Conservation (phyloP, 768 basidiomycete species). For the Trametes gibbosa region DNA sequence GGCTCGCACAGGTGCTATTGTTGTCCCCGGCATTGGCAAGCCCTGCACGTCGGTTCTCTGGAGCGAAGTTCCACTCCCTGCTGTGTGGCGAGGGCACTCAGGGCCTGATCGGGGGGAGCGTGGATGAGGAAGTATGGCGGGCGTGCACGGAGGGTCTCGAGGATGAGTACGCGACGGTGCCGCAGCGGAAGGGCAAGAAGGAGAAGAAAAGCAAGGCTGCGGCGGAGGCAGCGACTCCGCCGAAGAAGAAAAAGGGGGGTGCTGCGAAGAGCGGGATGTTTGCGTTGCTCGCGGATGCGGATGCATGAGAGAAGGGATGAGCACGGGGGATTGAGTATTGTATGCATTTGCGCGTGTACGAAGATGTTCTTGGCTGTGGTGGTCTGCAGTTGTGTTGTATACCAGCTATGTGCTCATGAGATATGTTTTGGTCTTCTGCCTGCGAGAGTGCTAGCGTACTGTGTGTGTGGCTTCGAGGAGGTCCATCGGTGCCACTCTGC, state of each 20-base stretch:
- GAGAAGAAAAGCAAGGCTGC: constrained; percentile 33
- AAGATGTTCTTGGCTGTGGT: not conserved
- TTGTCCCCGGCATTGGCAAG: constrained; percentile 47
- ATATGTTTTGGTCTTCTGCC: too few relatives aligned
- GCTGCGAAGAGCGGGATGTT: constrained; percentile 34
- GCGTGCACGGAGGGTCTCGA: constrained; percentile 47
- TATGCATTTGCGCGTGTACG: not conserved
- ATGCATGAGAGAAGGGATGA: constrained; percentile 31
- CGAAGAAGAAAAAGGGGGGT: constrained; percentile 21
- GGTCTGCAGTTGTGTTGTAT: too few relatives aligned
- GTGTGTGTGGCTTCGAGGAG: too few relatives aligned
- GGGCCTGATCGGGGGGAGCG: not conserved
- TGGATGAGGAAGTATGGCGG: constrained; percentile 41
- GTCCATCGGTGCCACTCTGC: too few relatives aligned
- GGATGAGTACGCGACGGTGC: constrained; percentile 42
- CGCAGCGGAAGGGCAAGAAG: constrained; percentile 40
- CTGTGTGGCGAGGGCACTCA: constrained; percentile 33
- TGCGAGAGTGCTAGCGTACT: too few relatives aligned
- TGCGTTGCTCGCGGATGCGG: constrained; percentile 40
- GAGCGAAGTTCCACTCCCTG: constrained; percentile 53
- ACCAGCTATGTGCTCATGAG: too few relatives aligned
- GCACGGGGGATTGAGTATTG: too few relatives aligned
- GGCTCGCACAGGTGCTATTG: constrained; percentile 60
- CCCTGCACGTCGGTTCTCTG: constrained; percentile 53
- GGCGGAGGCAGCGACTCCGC: constrained; percentile 1